Evolutionary conservation across 768 basidiomycete genomes (phyloP), one percentile per base, ranked within the genome.

Genomic region (Pholiota microspora): DNA sequence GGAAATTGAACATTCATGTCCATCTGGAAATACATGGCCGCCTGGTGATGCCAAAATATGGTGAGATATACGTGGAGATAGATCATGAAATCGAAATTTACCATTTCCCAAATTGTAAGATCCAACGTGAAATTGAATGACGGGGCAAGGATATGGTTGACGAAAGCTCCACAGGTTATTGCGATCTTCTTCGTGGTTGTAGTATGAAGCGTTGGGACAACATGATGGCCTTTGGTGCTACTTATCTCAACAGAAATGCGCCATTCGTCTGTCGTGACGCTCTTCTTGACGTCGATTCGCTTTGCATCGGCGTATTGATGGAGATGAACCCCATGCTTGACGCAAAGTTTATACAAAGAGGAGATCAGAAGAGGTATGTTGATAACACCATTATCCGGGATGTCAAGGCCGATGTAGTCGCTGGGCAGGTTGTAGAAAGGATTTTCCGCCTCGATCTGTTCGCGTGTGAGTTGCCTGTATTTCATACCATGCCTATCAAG

Each of bases 341-440:
- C 13, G 23, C 48, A 49, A 16, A 49, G 32, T 15, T 25, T 18
- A 24, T 49, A 49, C 34, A 36, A 25, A 2, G 48, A 49, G 13
- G 32, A 32, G 3, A 21, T 49, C 31, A 49, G 32, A 6, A 34
- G 48, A 7, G 48, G 48, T 3, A 49, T 21, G 23, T 49, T 49
- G 48, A 49, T 49, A 12, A 49, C 48, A 1, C 48, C 48, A 7
- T 49, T 49, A 6, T 49, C 32, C 8, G 48, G 48, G 31, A 49
- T 49, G 23, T 49, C 48, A 2, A 49, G 31, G 23, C 48, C 48
- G 2, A 34, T 24, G 18, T 49, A 49, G 34, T 49, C 25, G 32
- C 36, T 34, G 10, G 48, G 48, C 1, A 49, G 48, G 48, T 49
- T 49, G 34, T 49, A 49, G 48, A 49, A 49, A n/a, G 48, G 48